These are phyloP conservation scores for Umbelopsis vinacea DNA, from an alignment of 192 early-diverging fungal genomes.

Conservation along the genomic window DNA sequence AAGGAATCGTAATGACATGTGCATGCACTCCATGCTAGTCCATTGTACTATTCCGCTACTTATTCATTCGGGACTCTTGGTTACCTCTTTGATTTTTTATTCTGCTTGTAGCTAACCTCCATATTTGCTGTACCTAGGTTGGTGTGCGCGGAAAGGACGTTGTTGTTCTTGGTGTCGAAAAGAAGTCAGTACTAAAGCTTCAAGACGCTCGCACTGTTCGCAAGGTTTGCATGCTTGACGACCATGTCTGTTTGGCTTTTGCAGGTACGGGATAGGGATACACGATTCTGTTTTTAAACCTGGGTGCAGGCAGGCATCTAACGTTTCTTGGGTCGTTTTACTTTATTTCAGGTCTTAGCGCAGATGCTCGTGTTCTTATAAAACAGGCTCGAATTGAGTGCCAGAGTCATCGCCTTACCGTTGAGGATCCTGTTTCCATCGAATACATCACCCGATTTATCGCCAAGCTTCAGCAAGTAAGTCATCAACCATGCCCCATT, in stretches of 20 bases:
- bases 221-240: conserved; percentile 96
- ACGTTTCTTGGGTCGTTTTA: no score
- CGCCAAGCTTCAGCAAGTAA: conserved; percentile 94
- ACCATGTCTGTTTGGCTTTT: conserved; percentile 96
- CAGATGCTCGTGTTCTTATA: conserved; percentile 94
- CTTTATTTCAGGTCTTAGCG: conserved; percentile 84
- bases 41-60: no score
- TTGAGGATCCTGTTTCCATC: conserved; percentile 95
- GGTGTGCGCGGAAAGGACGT: conserved; percentile 91
- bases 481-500: background rate
- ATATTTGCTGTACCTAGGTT: conserved; percentile 62
- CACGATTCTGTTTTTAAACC: no score
- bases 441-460: conserved; percentile 98
- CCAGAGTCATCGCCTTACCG: conserved; percentile 95
- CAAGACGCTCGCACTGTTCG: conserved; percentile 97
- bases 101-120: no score
- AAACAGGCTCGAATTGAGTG: conserved; percentile 98
- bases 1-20: no score
- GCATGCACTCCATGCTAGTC: no score
- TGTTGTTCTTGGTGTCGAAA: conserved; percentile 96
- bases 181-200: conserved; percentile 92
- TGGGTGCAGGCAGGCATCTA: no score
- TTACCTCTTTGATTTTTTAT: no score
- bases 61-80: no score
- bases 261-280: conserved; percentile 75